A percentile compares a stretch with the other conserved stretches of the same genome.
These are phyloP conservation scores for Exserohilum turcica DNA, from an alignment of 2,329 filamentous ascomycete genomes.

Conservation along the genomic window DNA sequence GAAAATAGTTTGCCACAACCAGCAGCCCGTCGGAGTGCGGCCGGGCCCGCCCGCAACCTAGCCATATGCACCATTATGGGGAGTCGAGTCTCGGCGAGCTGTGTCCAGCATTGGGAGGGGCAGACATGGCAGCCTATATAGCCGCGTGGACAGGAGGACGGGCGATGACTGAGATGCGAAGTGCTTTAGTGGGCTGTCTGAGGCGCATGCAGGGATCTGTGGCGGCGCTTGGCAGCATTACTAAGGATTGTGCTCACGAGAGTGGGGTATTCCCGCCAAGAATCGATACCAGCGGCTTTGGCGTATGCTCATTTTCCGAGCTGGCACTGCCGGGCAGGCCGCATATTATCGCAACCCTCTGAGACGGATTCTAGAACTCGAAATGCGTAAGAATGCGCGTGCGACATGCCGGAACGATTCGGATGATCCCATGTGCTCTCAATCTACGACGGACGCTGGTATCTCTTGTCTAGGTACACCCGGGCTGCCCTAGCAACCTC, in stretches of 20 bases:
- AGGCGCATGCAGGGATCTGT: slow-evolving; percentile 13
- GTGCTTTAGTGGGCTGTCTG: slow-evolving; percentile 12
- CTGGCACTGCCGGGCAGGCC: background rate
- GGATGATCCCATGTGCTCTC: background rate
- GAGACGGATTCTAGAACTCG: background rate
- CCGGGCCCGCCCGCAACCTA: slow-evolving; percentile 34
- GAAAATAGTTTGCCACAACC: slow-evolving; percentile 26
- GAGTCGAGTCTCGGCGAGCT: slow-evolving; percentile 16
- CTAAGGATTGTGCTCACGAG: slow-evolving; percentile 6
- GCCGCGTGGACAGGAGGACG: slow-evolving; percentile 8
- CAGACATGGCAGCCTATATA: slow-evolving; percentile 32
- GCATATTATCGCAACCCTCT: background rate
- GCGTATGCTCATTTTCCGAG: no score
- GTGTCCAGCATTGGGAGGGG: slow-evolving; percentile 35
- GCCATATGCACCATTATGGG: slow-evolving; percentile 40
- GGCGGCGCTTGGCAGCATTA: slow-evolving; percentile 12
- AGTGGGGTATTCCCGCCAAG: slow-evolving; percentile 3
- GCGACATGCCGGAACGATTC: background rate
- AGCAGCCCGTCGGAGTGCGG: slow-evolving; percentile 27
- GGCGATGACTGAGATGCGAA: slow-evolving; percentile 23
- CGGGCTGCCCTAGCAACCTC: background rate
- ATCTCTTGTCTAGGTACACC: no score
- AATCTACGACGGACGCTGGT: no score
- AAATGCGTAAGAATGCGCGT: background rate
- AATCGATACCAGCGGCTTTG: background rate